Evolutionary conservation across 2,329 filamentous ascomycete genomes (phyloP).

Genomic region (Dothidotthia symphoricarpi): DNA sequence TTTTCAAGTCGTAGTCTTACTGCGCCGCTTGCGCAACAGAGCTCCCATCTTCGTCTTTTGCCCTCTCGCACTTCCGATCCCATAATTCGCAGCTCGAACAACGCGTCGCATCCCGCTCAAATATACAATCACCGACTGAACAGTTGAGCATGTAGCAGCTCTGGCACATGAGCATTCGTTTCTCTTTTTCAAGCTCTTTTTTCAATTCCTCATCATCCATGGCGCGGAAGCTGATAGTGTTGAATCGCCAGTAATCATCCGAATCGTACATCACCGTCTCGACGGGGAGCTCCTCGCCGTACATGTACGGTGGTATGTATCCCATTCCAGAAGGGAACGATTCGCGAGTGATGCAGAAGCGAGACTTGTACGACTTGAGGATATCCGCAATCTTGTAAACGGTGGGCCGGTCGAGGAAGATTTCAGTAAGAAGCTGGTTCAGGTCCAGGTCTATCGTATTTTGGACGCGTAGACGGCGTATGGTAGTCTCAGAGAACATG

Average conservation of each 20-base stretch:
- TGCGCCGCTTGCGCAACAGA: too few species aligned
- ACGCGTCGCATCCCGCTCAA: too few species aligned
- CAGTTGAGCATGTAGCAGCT: constrained; percentile 8
- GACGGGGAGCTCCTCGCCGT: constrained; percentile 32
- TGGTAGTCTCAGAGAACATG: constrained; percentile 19
- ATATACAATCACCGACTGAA: too few species aligned
- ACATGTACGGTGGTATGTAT: constrained; percentile 39
- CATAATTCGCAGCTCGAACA: too few species aligned
- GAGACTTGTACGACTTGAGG: constrained; percentile 21
- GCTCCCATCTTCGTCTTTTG: too few species aligned
- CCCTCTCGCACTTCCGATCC: too few species aligned
- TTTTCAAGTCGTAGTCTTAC: too few species aligned
- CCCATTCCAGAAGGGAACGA: constrained; percentile 15
- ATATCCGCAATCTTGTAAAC: constrained; percentile 29
- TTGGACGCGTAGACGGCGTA: constrained; percentile 11
- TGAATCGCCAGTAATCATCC: constrained; percentile 27
- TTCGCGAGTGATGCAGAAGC: constrained; percentile 25
- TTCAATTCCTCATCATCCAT: constrained; percentile 26
- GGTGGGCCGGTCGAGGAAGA: constrained; percentile 23
- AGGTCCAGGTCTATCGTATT: constrained; percentile 8
- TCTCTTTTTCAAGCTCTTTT: constrained; percentile 11
- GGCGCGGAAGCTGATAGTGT: constrained; percentile 22
- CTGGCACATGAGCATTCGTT: constrained; percentile 13
- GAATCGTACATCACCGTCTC: constrained; percentile 34
- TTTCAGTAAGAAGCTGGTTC: constrained; percentile 12